Base-by-base conservation (phyloP, 116 monocot genomes). In the Trichopus zeylanicus region DNA sequence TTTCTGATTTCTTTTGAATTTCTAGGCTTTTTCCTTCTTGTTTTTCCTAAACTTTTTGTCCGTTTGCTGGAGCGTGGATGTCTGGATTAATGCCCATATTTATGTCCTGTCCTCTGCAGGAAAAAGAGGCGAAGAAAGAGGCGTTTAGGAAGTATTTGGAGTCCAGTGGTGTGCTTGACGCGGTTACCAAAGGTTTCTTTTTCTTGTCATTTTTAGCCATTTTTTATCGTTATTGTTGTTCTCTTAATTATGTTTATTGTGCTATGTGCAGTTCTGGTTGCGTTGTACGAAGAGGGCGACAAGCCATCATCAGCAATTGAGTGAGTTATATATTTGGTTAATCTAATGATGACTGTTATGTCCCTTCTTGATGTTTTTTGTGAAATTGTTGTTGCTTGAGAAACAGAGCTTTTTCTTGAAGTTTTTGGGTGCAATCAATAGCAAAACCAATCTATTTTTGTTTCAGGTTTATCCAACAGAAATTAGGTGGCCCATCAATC, bases 81-180 rank as follows among this genome's bases (percentile, higher is more conserved):
- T n/a, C n/a, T n/a, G n/a, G n/a, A n/a, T n/a, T n/a, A n/a, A n/a
- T n/a, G n/a, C n/a, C n/a, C n/a, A n/a, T n/a, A n/a, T n/a, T n/a
- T n/a, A n/a, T n/a, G n/a, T 42, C 42, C 13, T 42, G 18, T 25
- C 30, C 6, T 68, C 24, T 77, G 39, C 73, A 93, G 93, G 93
- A 88, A 55, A 81, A 74, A 61, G 93, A 88, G 75, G 88, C 70
- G 42, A 93, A 88, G 67, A 93, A 93, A 70, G 88, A 93, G 59
- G 73, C 85, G 32, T 93, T 93, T 58, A 84, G 88, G 59, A 88
- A 88, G 69, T 93, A 93, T 67, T 74, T 93, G 31, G 93, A 93
- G 30, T 75, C 81, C 56, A 85, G 82, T 60, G 88, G 93, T 28
- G 88, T 88, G 29, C 73, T 93, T 72, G 93, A 93, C 68, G 79